A percentile compares a stretch with the other conserved stretches of the same genome.
phyloP scores from a whole-genome alignment of 352 stramenopile species.

The Phytophthora constricta region DNA sequence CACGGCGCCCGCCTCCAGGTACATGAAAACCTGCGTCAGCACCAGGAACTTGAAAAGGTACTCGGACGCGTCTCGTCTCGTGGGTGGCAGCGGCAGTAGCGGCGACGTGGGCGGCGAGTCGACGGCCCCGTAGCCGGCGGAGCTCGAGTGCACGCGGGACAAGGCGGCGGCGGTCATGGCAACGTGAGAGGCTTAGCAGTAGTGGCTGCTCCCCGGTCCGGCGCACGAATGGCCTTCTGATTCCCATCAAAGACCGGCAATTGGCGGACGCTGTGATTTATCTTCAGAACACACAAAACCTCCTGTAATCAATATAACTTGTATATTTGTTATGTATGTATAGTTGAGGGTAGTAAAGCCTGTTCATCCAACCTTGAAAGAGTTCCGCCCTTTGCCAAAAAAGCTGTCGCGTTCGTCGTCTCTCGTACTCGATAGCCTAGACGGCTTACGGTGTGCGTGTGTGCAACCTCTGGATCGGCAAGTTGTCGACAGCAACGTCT shows the following conservation, averaged over 20 bases:
- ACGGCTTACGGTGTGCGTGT: no score
- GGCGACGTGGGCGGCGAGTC: slow-evolving; percentile 25
- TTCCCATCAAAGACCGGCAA: not conserved
- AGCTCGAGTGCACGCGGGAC: slow-evolving; percentile 34
- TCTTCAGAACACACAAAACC: not conserved
- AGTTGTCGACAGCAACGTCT: no score
- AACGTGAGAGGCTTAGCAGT: slow-evolving; percentile 1
- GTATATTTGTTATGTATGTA: no score
- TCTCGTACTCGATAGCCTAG: no score
- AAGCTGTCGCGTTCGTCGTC: not conserved
- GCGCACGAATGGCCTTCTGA: not conserved
- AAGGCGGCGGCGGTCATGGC: slow-evolving; percentile 26
- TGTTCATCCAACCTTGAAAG: no score
- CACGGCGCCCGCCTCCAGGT: slow-evolving; percentile 86
- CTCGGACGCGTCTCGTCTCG: slow-evolving; percentile 33
- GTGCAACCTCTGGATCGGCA: no score
- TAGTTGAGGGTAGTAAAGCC: no score
- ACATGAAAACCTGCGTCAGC: slow-evolving; percentile 87
- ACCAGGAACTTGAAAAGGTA: slow-evolving; percentile 90
- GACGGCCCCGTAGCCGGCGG: slow-evolving; percentile 34
- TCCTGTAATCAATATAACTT: no score
- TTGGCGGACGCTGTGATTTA: not conserved
- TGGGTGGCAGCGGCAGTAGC: slow-evolving; percentile 18
- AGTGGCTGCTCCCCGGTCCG: not conserved
- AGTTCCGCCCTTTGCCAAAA: not conserved